phyloP scores from a whole-genome alignment of 1,284 basidiomycete species.

The Dichomitus squalens region DNA sequence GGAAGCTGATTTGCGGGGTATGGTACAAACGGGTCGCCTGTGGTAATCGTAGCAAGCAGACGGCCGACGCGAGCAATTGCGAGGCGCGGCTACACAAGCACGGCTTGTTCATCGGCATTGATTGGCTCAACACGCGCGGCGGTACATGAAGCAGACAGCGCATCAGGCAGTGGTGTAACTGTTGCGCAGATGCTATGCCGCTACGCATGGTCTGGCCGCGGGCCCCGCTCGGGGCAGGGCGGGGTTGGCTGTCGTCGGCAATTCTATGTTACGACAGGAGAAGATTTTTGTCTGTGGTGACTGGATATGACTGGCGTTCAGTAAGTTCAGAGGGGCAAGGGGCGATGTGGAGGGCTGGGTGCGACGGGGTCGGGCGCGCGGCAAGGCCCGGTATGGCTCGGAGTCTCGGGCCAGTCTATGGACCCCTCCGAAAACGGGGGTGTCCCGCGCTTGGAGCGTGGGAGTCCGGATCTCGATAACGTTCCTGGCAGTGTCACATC shows the following conservation, averaged over 20 bases:
- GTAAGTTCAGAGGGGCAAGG: background rate
- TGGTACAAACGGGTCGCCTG: too few relatives aligned
- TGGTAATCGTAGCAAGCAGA: too few relatives aligned
- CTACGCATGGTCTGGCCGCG: background rate
- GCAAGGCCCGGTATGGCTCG: constrained; percentile 1
- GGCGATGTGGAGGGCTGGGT: background rate
- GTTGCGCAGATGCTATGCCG: background rate
- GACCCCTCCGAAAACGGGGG: constrained; percentile 1
- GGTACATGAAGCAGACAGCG: constrained; percentile 5
- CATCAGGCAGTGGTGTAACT: constrained; percentile 6
- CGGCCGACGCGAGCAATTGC: background rate
- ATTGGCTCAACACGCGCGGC: background rate
- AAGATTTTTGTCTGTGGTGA: background rate
- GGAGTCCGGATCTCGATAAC: background rate
- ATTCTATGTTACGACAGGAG: background rate
- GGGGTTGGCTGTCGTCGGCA: background rate
- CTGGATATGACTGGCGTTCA: constrained; percentile 11
- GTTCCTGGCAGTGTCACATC: constrained; percentile 11
- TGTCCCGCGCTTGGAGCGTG: constrained; percentile 1
- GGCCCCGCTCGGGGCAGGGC: background rate
- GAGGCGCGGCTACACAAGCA: background rate
- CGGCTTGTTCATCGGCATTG: constrained; percentile 1
- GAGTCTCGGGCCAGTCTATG: constrained; percentile 1
- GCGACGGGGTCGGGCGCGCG: constrained; percentile 1
- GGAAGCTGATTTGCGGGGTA: background rate